These are phyloP conservation scores for Aspergillus floridensis DNA, from an alignment of 2,329 filamentous ascomycete genomes.

Conservation along the genomic window DNA sequence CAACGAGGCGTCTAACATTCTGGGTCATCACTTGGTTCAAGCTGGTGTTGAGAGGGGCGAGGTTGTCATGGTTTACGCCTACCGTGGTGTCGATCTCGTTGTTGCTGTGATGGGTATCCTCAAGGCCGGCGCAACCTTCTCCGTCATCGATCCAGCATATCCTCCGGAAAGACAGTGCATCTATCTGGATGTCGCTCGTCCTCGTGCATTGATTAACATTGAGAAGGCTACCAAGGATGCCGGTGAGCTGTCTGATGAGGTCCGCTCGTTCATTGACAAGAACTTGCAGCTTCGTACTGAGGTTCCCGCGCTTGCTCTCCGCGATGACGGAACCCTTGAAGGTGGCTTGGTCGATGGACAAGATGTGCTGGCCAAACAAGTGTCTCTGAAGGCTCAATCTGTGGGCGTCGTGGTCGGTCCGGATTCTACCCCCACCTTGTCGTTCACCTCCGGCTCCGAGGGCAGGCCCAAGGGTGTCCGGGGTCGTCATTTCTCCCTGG, in stretches of 20 bases:
- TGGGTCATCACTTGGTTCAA: constrained; percentile 75
- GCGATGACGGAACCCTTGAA: constrained; percentile 67
- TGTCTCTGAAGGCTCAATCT: constrained; percentile 53
- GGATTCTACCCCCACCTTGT: constrained; percentile 74
- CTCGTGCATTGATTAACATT: constrained; percentile 70
- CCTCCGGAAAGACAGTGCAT: constrained; percentile 78
- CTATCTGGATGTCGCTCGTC: constrained; percentile 76
- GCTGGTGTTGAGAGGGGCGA: constrained; percentile 74
- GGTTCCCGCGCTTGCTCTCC: constrained; percentile 70
- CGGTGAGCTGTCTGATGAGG: constrained; percentile 60
- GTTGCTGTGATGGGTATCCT: constrained; percentile 76
- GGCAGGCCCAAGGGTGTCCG: constrained; percentile 82
- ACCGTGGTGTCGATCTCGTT: constrained; percentile 75
- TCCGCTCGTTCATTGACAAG: constrained; percentile 66
- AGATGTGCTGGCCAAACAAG: constrained; percentile 63
- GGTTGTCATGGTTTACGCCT: constrained; percentile 88
- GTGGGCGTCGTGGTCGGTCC: constrained; percentile 79
- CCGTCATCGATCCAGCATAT: constrained; percentile 73
- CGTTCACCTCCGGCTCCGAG: constrained; percentile 71
- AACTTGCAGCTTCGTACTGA: constrained; percentile 70
- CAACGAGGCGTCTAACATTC: constrained; percentile 73
- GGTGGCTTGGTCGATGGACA: constrained; percentile 65
- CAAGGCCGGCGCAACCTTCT: constrained; percentile 59
- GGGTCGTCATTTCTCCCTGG: constrained; percentile 80
- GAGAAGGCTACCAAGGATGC: constrained; percentile 68